Evolutionary conservation across 2,329 filamentous ascomycete species (phyloP).

Genomic region (Aspergillus sp.): DNA sequence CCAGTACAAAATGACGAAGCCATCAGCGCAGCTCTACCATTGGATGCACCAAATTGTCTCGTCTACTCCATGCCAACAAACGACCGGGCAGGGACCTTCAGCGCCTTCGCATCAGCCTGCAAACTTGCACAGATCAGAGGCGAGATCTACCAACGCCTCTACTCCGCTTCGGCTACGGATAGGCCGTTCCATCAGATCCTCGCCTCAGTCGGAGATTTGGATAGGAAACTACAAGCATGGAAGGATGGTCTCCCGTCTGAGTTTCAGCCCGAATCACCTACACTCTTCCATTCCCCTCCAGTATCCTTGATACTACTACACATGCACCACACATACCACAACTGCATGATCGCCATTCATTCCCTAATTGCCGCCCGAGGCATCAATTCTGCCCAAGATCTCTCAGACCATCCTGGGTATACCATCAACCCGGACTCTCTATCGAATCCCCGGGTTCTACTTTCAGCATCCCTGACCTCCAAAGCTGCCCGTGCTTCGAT

Average conservation of each 20-base stretch:
- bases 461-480: constrained; percentile 18
- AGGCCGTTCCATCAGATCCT: constrained; percentile 16
- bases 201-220: constrained; percentile 12
- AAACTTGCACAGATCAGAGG: constrained; percentile 20
- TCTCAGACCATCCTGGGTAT: background rate
- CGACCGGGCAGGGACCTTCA: constrained; percentile 9
- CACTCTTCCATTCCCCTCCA: background rate
- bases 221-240: constrained; percentile 19
- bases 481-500: constrained; percentile 24
- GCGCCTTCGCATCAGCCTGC: constrained; percentile 16
- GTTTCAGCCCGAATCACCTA: constrained; percentile 15
- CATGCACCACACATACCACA: constrained; percentile 21
- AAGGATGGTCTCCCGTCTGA: constrained; percentile 14
- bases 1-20: constrained; percentile 17
- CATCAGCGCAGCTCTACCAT: constrained; percentile 12
- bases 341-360: constrained; percentile 24
- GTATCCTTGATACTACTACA: constrained; percentile 16
- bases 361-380: constrained; percentile 12
- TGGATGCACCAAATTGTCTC: background rate
- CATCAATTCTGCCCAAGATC: constrained; percentile 9
- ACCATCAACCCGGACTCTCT: background rate
- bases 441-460: constrained; percentile 10
- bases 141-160: constrained; percentile 18
- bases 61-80: constrained; percentile 8
- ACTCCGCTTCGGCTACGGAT: constrained; percentile 16